Conservation (phyloP, 495 filamentous ascomycete genomes). For the Penicillium coprophilum region DNA sequence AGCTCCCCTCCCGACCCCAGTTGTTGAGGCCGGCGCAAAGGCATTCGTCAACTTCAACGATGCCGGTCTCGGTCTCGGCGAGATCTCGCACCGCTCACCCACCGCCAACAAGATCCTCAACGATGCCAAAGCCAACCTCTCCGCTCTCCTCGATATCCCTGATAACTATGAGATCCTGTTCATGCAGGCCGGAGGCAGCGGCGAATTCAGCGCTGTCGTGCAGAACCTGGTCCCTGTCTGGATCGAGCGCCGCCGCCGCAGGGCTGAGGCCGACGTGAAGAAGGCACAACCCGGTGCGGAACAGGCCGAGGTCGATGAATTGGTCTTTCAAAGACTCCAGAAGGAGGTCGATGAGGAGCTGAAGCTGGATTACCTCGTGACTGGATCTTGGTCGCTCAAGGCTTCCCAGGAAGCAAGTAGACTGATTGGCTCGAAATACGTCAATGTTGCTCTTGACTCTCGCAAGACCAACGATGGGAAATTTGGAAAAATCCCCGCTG, state of each 20-base stretch:
- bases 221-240: slow-evolving; percentile 81
- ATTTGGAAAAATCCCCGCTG: slow-evolving; percentile 79
- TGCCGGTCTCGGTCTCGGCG: slow-evolving; percentile 69
- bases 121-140: slow-evolving; percentile 63
- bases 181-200: slow-evolving; percentile 80
- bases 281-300: slow-evolving; percentile 33
- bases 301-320: slow-evolving; percentile 45
- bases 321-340: slow-evolving; percentile 57
- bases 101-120: slow-evolving; percentile 70
- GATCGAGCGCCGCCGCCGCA: slow-evolving; percentile 61
- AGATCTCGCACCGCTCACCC: slow-evolving; percentile 86
- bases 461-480: slow-evolving; percentile 73
- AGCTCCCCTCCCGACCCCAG: slow-evolving; percentile 72
- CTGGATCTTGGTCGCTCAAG: slow-evolving; percentile 88
- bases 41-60: slow-evolving; percentile 80
- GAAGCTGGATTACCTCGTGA: slow-evolving; percentile 86
- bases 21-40: slow-evolving; percentile 70
- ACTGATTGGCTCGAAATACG: slow-evolving; percentile 70
- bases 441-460: slow-evolving; percentile 76
- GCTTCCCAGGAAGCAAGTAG: slow-evolving; percentile 81
- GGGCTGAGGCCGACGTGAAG: slow-evolving; percentile 35
- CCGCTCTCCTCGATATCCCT: slow-evolving; percentile 69
- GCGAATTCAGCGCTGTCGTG: slow-evolving; percentile 75
- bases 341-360: slow-evolving; percentile 64
- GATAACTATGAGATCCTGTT: slow-evolving; percentile 75